A percentile compares a stretch with the other conserved stretches of the same genome.
Conservation (phyloP, 345 rosid species). For the Rhodomyrtus tomentosa region DNA sequence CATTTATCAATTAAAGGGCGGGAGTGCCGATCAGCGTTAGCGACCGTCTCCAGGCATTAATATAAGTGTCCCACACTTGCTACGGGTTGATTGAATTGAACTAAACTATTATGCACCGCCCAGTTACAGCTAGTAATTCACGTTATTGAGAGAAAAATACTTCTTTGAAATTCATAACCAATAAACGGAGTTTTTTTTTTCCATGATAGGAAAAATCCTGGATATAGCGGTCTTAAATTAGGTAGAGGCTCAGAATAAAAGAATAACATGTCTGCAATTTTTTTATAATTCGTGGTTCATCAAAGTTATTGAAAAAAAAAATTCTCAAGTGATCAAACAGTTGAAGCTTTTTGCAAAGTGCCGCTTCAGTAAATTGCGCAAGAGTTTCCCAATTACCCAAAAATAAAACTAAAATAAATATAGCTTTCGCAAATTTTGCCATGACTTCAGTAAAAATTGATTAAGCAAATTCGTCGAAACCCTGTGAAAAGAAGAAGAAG, state of each 20-base stretch:
- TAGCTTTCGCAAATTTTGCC: neutral
- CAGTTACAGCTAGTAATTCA: neutral
- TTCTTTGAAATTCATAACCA: neutral
- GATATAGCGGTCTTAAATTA: neutral
- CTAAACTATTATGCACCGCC: neutral
- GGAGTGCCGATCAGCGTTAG: neutral
- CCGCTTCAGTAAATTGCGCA: neutral
- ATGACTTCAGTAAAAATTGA: neutral
- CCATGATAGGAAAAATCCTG: neutral
- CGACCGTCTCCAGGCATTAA: neutral
- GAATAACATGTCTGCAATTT: neutral
- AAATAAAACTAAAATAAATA: neutral
- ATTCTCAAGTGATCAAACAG: neutral
- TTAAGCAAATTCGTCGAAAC: neutral
- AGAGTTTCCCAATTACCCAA: neutral
- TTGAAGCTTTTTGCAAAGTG: neutral
- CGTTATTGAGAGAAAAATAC: neutral
- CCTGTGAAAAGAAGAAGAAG: no score
- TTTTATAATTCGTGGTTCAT: neutral
- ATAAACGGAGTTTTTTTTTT: neutral
- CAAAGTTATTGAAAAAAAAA: neutral
- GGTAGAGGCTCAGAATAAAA: neutral
- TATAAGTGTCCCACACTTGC: rapidly evolving
- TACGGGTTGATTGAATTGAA: neutral
- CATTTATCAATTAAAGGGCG: neutral